phyloP scores from a whole-genome alignment of 1,284 basidiomycete genomes.

The Trichosporon ovoides region DNA sequence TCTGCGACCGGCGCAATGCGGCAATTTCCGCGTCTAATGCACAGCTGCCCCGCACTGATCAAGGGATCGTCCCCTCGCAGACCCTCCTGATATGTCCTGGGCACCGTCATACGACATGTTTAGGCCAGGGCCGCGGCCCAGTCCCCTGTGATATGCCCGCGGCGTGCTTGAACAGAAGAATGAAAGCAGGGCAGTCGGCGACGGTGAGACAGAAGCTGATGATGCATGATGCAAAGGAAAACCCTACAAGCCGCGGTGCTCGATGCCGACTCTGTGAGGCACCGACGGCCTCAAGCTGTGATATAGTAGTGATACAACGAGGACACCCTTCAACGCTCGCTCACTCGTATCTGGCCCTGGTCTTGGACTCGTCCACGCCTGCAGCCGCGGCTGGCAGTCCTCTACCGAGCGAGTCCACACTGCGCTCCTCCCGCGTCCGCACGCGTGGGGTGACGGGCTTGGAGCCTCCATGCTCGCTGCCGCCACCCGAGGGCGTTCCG shows the following conservation, averaged over 20 bases:
- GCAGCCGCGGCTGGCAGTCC: not conserved
- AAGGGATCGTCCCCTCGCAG: too few species aligned
- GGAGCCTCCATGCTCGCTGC: slow-evolving; percentile 7
- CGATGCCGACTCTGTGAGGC: not conserved
- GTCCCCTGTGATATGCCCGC: not conserved
- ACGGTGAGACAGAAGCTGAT: not conserved
- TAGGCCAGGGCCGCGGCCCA: not conserved
- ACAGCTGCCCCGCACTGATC: not conserved
- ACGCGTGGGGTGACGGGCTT: slow-evolving; percentile 36
- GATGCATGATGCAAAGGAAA: slow-evolving; percentile 3
- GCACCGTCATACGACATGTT: not conserved
- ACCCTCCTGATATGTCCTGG: not conserved
- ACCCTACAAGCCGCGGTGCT: not conserved
- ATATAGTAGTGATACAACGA: slow-evolving; percentile 2
- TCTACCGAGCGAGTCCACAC: slow-evolving; percentile 24
- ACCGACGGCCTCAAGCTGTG: not conserved
- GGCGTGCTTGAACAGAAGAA: not conserved
- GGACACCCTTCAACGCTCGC: not conserved
- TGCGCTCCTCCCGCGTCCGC: slow-evolving; percentile 34
- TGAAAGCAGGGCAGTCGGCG: not conserved
- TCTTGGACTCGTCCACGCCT: slow-evolving; percentile 1
- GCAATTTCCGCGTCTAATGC: too few species aligned
- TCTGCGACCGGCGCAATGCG: too few species aligned
- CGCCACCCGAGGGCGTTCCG: not conserved
- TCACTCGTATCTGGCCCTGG: not conserved